Evolutionary conservation across 2,329 filamentous ascomycete species (phyloP).

Genomic region (Pezicula neosporulosa): DNA sequence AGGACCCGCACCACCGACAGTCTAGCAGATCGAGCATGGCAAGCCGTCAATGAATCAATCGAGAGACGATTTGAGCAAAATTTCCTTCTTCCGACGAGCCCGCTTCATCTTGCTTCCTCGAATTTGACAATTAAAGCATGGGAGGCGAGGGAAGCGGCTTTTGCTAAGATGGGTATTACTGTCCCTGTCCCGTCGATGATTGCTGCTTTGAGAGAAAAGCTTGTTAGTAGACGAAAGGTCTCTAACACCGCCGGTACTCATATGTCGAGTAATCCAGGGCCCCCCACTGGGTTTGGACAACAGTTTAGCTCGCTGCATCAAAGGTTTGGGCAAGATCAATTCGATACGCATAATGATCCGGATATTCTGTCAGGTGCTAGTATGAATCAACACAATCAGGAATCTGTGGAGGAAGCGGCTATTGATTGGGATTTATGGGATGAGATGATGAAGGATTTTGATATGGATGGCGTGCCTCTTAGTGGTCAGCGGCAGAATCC

Average conservation of each 20-base stretch:
- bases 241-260: neutral
- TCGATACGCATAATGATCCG: slow-evolving; percentile 4
- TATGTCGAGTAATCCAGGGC: neutral
- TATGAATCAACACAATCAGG: neutral
- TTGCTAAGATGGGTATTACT: neutral
- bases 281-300: neutral
- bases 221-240: neutral
- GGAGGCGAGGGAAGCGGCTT: slow-evolving; percentile 16
- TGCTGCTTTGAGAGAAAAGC: neutral
- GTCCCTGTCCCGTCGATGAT: slow-evolving; percentile 7
- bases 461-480: no score
- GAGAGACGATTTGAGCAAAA: slow-evolving; percentile 2
- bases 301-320: neutral
- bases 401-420: neutral
- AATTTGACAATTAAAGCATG: slow-evolving; percentile 21
- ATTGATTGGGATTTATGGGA: slow-evolving; percentile 15
- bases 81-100: neutral
- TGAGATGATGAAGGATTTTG: slow-evolving; percentile 5
- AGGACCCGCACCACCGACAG: slow-evolving; percentile 14
- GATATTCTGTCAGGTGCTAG: slow-evolving; percentile 1
- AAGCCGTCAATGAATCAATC: slow-evolving; percentile 4
- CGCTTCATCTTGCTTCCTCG: slow-evolving; percentile 15
- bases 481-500: no score
- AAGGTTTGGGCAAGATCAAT: neutral
- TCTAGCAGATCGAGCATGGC: slow-evolving; percentile 23